Percentiles rank a stretch among this genome's conserved stretches.
phyloP scores from a whole-genome alignment of 2,329 filamentous ascomycete species.

The Leptodontidium sp. region DNA sequence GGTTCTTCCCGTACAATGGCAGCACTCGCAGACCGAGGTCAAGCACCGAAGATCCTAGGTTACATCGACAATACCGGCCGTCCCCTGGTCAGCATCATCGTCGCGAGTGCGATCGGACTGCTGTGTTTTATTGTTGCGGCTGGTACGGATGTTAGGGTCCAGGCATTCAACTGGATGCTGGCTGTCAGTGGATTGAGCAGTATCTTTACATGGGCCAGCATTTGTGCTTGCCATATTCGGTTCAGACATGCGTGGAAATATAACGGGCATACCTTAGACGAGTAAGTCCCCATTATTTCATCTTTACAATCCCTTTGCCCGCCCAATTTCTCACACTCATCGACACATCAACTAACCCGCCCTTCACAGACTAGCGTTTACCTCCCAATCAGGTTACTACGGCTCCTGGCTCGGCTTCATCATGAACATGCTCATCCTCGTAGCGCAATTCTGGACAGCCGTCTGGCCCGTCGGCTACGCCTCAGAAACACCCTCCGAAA shows the following conservation, averaged over 20 bases:
- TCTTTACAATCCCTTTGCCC: no score
- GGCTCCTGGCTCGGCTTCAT: constrained; percentile 73
- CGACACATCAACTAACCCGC: no score
- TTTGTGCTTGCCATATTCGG: constrained; percentile 69
- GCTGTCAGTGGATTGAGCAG: constrained; percentile 74
- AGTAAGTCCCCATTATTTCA: constrained; percentile 55
- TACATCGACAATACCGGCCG: constrained; percentile 47
- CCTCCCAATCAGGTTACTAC: constrained; percentile 59
- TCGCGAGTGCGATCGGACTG: constrained; percentile 56
- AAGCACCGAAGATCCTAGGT: constrained; percentile 20
- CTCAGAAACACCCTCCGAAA: not conserved
- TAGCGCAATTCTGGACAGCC: constrained; percentile 37
- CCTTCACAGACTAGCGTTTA: constrained; percentile 52
- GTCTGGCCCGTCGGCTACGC: constrained; percentile 22
- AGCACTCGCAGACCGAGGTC: constrained; percentile 19
- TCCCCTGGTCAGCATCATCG: constrained; percentile 57
- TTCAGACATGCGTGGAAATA: constrained; percentile 68
- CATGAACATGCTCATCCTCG: constrained; percentile 70
- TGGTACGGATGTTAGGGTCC: constrained; percentile 45
- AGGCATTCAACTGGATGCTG: constrained; percentile 66
- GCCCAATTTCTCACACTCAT: no score
- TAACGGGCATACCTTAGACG: constrained; percentile 60
- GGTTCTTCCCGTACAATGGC: constrained; percentile 22
- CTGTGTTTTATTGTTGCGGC: constrained; percentile 56
- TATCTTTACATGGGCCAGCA: constrained; percentile 77